Percentiles rank a stretch among this genome's conserved stretches.
These are phyloP conservation scores for Cutaneotrichosporon arboriforme DNA, from an alignment of 1,284 basidiomycete genomes.

Conservation along the genomic window DNA sequence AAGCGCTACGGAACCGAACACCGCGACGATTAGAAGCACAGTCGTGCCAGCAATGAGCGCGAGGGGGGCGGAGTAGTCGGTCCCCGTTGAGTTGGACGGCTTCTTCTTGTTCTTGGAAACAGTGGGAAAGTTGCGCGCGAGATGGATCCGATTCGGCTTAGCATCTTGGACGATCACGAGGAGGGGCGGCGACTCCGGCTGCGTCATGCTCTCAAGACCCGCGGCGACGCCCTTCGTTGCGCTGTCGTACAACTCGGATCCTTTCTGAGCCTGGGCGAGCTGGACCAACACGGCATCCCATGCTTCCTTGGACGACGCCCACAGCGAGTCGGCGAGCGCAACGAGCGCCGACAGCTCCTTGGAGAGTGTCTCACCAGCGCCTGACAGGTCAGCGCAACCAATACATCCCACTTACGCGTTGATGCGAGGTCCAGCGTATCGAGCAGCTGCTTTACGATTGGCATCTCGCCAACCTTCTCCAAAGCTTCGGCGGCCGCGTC, in stretches of 20 bases:
- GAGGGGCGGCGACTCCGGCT: conserved; percentile 37
- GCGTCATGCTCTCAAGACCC: conserved; percentile 43
- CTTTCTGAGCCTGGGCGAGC: conserved; percentile 25
- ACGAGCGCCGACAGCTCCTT: conserved; percentile 42
- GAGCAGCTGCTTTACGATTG: conserved; percentile 14
- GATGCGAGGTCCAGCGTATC: conserved; percentile 12
- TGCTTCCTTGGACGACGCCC: conserved; percentile 18
- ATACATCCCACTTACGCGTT: background rate
- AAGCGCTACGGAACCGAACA: conserved; percentile 32
- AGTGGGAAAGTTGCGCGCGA: conserved; percentile 12
- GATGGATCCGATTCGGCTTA: conserved; percentile 1
- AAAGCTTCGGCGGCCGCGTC: conserved; percentile 9
- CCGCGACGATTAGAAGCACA: conserved; percentile 28
- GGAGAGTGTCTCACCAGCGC: conserved; percentile 34
- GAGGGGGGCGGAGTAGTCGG: conserved; percentile 26
- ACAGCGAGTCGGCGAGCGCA: conserved; percentile 39
- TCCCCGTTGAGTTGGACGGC: conserved; percentile 39
- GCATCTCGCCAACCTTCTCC: conserved; percentile 5
- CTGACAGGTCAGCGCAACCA: conserved; percentile 22
- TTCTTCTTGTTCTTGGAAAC: conserved; percentile 27
- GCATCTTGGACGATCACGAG: conserved; percentile 38
- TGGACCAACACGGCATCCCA: conserved; percentile 44
- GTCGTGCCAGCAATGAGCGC: conserved; percentile 40
- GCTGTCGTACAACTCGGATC: conserved; percentile 35
- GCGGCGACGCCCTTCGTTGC: conserved; percentile 38